Evolutionary conservation across 164 flowering plant species (phyloP), one percentile per base, ranked within the genome.

Genomic region (Warburgia ugandensis): DNA sequence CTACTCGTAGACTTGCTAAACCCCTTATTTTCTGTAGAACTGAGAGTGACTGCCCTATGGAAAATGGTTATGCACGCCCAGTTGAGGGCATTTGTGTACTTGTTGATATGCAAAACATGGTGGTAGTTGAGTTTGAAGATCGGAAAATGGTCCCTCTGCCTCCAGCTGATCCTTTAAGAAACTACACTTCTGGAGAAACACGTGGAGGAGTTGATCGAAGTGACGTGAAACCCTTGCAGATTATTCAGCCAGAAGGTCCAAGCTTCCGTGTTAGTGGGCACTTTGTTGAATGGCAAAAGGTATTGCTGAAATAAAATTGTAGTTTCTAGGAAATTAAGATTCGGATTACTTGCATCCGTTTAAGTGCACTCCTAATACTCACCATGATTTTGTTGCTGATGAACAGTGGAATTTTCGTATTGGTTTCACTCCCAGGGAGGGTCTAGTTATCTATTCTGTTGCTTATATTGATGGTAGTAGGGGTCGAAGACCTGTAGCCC

Each of bases 11-110:
- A 50, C 86, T 88, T 51, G 96, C 96, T 32, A 88, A 84, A 61
- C 96, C 96, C 38, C 88, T 88, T 45, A 80, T 88, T 54, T 88
- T 88, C 68, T 88, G 96, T 65, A 76, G 96, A 71, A 80, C 94
- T 29, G 96, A 88, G 71, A 88, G 96, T 69, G 96, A 88, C 59
- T 79, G 91, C 56, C 96, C 96, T 0, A 78, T 88, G 86, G 96
- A 88, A 65, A 88, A 88, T 77, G 96, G 96, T 41, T 87, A 87
- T 72, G 96, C 96, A 23, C 82, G 96, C 21, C 96, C 96, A 32
- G 94, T 87, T 52, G 96, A 87, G 70, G 96, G 94, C 59, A 82
- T 87, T 36, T 64, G 77, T 67, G 72, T 82, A 12, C 71, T 84
- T 50, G 88, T 87, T 60, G 94, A 87, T 68, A 84, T 84, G 86